These are phyloP conservation scores for Cadophora sp. DNA, from an alignment of 2,329 filamentous ascomycete species.

Conservation along the genomic window DNA sequence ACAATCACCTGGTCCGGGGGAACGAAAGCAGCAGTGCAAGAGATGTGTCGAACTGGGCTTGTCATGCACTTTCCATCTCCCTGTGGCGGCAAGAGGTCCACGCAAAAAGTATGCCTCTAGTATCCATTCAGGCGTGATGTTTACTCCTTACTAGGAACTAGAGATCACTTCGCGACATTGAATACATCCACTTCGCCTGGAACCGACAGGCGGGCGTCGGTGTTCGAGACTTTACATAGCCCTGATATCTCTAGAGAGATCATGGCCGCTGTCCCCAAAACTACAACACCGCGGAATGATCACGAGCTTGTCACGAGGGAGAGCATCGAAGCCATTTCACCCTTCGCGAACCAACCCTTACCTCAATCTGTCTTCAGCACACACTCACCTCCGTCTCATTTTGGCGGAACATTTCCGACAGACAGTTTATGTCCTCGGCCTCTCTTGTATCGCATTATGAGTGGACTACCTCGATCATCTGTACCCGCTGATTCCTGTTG, in stretches of 20 bases:
- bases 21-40: not conserved
- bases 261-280: not conserved
- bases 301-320: not conserved
- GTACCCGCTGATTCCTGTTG: conserved; percentile 14
- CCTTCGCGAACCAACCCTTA: not conserved
- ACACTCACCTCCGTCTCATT: not conserved
- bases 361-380: not conserved
- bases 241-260: too few relatives aligned
- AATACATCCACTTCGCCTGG: not conserved
- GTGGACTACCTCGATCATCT: conserved; percentile 12
- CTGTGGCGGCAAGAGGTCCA: conserved; percentile 5
- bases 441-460: conserved; percentile 1
- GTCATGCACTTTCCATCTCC: conserved; percentile 13
- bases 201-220: not conserved
- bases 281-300: not conserved
- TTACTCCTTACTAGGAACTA: not conserved
- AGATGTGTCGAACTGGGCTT: conserved; percentile 9
- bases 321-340: not conserved
- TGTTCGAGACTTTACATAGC: not conserved
- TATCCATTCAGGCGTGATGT: not conserved
- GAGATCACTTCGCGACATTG: not conserved
- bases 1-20: not conserved
- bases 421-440: conserved; percentile 11
- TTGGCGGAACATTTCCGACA: not conserved
- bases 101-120: not conserved